Percentiles rank a stretch among this genome's conserved stretches.
Conservation (phyloP, 805 yeast species). For the Myxozyma geophila region DNA sequence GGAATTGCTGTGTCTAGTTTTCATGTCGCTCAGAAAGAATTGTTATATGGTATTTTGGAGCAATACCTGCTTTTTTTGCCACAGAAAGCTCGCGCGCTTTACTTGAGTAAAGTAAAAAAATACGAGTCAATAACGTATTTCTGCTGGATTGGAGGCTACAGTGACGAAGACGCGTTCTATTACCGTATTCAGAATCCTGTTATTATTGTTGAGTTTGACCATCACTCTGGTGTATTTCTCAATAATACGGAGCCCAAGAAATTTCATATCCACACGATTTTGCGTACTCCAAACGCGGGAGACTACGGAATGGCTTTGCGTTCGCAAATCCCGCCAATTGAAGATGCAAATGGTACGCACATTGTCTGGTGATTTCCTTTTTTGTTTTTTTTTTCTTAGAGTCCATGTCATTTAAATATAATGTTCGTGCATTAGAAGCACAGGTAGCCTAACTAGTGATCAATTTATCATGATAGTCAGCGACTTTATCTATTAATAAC, state of each 20-base stretch:
- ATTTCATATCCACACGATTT: constrained; percentile 14
- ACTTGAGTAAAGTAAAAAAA: background rate
- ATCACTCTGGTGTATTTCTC: constrained; percentile 16
- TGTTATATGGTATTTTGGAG: constrained; percentile 3
- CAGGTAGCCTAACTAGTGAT: too few species aligned
- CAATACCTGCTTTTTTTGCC: constrained; percentile 11
- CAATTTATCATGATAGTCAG: too few species aligned
- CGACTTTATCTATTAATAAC: too few species aligned
- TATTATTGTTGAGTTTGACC: constrained; percentile 12
- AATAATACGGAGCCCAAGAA: constrained; percentile 7
- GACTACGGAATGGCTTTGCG: constrained; percentile 14
- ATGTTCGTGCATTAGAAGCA: too few species aligned
- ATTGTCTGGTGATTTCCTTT: too few species aligned
- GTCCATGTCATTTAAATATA: too few species aligned
- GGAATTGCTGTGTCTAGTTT: background rate
- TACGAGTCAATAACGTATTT: constrained; percentile 9
- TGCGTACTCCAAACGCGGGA: constrained; percentile 13
- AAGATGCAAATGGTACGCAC: constrained; percentile 3
- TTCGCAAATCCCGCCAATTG: constrained; percentile 1
- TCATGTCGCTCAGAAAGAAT: background rate
- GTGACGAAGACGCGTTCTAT: constrained; percentile 2
- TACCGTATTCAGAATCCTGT: constrained; percentile 16
- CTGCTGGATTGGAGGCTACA: constrained; percentile 15
- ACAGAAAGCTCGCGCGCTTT: background rate
- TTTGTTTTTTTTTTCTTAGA: too few species aligned